These are phyloP conservation scores for Fraxinus platypoda DNA, from an alignment of 305 asterid species.

Conservation along the genomic window DNA sequence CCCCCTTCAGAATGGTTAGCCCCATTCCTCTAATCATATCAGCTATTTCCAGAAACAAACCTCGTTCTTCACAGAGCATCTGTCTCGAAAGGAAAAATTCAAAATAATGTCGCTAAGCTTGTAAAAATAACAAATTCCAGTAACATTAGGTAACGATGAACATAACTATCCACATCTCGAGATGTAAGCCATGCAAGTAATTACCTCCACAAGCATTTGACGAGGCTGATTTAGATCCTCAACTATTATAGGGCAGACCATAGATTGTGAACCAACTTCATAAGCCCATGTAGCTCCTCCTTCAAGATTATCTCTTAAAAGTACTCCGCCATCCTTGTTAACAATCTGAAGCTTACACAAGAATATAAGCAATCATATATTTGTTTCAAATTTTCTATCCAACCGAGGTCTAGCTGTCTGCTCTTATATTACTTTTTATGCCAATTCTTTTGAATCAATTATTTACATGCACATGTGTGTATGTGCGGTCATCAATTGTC, in stretches of 20 bases:
- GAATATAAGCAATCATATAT: constrained; percentile 3
- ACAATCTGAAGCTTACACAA: constrained; percentile 40
- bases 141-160: neutral
- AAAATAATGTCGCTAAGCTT: neutral
- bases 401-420: neutral
- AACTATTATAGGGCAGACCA: constrained; percentile 69
- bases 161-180: constrained; percentile 3
- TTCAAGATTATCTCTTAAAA: constrained; percentile 49
- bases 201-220: constrained; percentile 82
- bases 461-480: neutral
- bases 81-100: constrained; percentile 24
- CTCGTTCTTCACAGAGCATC: constrained; percentile 82
- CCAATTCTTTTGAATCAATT: neutral
- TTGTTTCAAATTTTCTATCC: neutral
- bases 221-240: constrained; percentile 76
- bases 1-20: constrained; percentile 68
- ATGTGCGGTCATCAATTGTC: neutral
- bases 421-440: neutral
- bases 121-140: neutral
- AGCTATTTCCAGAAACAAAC: constrained; percentile 72
- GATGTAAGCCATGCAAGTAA: neutral
- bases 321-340: constrained; percentile 55
- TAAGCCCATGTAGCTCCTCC: constrained; percentile 90
- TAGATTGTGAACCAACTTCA: constrained; percentile 72
- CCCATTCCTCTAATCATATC: constrained; percentile 72